Conservation (phyloP, 2,329 filamentous ascomycete genomes). For the Dactylellina haptotyla region DNA sequence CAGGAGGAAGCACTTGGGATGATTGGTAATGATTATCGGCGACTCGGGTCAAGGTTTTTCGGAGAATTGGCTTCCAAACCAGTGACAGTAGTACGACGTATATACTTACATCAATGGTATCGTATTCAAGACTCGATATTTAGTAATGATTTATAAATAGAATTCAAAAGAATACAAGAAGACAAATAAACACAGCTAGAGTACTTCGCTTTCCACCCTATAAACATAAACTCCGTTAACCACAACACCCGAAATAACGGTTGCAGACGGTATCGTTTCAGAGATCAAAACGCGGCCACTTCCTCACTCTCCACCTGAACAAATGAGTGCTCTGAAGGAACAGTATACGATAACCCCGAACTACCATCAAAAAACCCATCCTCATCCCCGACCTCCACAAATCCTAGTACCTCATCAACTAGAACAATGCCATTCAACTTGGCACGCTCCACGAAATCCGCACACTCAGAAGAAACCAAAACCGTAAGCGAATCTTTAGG, state of each 20-base stretch:
- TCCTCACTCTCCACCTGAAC: not conserved
- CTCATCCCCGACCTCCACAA: constrained; percentile 7
- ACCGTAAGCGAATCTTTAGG: constrained; percentile 36
- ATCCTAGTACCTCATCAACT: constrained; percentile 9
- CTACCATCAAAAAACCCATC: not conserved
- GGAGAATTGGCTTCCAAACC: not conserved
- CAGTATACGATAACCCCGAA: not conserved
- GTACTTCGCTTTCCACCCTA: no score
- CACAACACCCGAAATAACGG: no score
- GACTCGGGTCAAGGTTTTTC: not conserved
- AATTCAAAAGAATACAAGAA: not conserved
- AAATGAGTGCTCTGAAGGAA: not conserved
- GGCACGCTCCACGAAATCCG: constrained; percentile 36
- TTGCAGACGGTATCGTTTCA: no score
- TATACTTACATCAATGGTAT: no score
- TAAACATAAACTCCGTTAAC: no score
- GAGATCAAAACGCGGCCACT: not conserved
- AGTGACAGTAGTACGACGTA: not conserved
- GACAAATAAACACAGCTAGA: not conserved
- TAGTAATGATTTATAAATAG: no score
- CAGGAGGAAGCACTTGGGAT: not conserved
- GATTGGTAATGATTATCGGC: not conserved
- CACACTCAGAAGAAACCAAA: constrained; percentile 27
- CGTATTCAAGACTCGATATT: no score
- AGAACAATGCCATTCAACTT: constrained; percentile 15